phyloP scores from a whole-genome alignment of 106 monocot genomes.

The Alisma plantagoaquatica region DNA sequence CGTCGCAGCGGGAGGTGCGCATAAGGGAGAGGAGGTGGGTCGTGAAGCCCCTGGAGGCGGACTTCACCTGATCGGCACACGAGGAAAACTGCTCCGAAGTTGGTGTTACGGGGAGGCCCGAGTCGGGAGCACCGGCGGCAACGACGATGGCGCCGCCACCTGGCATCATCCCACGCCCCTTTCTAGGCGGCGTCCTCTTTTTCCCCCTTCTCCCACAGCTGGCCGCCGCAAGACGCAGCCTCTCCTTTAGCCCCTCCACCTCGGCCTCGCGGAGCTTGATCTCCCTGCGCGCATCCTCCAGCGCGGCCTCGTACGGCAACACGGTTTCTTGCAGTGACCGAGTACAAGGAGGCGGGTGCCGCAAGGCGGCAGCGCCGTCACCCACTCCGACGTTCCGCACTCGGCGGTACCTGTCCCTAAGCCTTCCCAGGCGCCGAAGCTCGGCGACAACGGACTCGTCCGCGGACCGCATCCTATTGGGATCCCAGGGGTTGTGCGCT shows the following conservation, averaged over 20 bases:
- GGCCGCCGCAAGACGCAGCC: constrained; percentile 22
- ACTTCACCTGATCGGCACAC: constrained; percentile 53
- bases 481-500: constrained; percentile 87
- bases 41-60: constrained; percentile 53
- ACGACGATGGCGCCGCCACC: neutral
- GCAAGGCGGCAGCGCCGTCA: neutral
- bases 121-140: constrained; percentile 12
- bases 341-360: neutral
- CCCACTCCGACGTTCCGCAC: neutral
- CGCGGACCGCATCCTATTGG: constrained; percentile 57
- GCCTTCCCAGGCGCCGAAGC: constrained; percentile 48
- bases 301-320: constrained; percentile 84
- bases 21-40: constrained; percentile 70
- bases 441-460: constrained; percentile 73
- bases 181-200: neutral
- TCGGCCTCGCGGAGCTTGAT: constrained; percentile 63
- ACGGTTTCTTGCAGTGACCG: constrained; percentile 46
- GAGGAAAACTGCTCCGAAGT: constrained; percentile 63
- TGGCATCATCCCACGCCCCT: neutral
- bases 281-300: constrained; percentile 60
- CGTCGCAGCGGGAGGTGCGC: constrained; percentile 36
- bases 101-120: constrained; percentile 23
- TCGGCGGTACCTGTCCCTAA: constrained; percentile 59
- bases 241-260: constrained; percentile 49
- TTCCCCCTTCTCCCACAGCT: constrained; percentile 7